Percentiles rank a stretch among this genome's conserved stretches.
phyloP scores from a whole-genome alignment of 1,284 basidiomycete genomes.

The Ustilago trichophora region DNA sequence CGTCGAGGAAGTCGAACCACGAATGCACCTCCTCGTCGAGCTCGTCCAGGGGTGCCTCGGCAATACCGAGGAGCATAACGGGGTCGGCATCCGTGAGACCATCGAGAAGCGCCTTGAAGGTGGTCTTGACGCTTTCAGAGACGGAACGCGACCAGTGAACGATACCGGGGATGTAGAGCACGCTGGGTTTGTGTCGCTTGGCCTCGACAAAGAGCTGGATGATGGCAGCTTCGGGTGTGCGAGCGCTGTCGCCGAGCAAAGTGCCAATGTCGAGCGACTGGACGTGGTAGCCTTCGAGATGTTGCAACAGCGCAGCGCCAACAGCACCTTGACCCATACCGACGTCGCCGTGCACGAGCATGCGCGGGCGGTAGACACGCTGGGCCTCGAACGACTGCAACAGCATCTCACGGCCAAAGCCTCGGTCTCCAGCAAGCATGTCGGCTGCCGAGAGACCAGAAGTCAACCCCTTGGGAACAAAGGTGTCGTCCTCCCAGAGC shows the following conservation, averaged over 20 bases:
- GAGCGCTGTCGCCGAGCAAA: constrained; percentile 85
- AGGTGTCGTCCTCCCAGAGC: constrained; percentile 72
- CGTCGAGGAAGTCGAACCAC: constrained; percentile 86
- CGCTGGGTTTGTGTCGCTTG: constrained; percentile 93
- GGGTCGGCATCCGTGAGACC: constrained; percentile 89
- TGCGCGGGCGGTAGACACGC: constrained; percentile 87
- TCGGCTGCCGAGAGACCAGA: constrained; percentile 39
- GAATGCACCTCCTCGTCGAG: constrained; percentile 83
- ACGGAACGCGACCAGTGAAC: constrained; percentile 85
- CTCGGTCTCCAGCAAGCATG: constrained; percentile 44
- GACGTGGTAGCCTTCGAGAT: constrained; percentile 93
- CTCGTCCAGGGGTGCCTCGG: constrained; percentile 78
- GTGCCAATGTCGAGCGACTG: constrained; percentile 91
- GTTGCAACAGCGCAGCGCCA: constrained; percentile 88
- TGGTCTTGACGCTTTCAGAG: constrained; percentile 82
- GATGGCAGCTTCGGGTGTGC: constrained; percentile 88
- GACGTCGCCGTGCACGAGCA: constrained; percentile 80
- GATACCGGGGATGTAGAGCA: constrained; percentile 92
- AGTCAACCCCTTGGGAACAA: constrained; percentile 72
- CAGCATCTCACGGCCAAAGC: constrained; percentile 62
- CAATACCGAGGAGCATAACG: constrained; percentile 85
- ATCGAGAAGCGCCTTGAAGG: constrained; percentile 88
- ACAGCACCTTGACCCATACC: constrained; percentile 93
- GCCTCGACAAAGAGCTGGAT: constrained; percentile 98
- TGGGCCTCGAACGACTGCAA: constrained; percentile 85